Percentiles rank a stretch among this genome's conserved stretches.
These are phyloP conservation scores for Fusarium lyarnte DNA, from an alignment of 2,329 filamentous ascomycete species.

Conservation along the genomic window DNA sequence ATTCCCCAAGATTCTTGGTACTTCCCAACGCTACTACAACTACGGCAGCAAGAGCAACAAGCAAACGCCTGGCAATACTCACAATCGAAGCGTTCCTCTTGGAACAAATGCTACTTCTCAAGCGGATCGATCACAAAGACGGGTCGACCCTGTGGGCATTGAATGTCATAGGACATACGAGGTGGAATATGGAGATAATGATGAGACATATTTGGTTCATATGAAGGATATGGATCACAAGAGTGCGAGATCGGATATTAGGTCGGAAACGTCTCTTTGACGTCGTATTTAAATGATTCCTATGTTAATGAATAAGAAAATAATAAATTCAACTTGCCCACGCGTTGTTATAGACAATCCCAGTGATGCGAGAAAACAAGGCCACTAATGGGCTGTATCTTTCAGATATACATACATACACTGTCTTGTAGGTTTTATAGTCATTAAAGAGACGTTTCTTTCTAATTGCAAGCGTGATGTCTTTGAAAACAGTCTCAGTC, in stretches of 20 bases:
- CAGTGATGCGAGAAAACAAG: not conserved
- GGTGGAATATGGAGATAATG: slow-evolving; percentile 48
- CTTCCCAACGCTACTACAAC: slow-evolving; percentile 45
- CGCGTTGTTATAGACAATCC: not conserved
- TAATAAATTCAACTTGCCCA: not conserved
- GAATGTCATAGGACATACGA: slow-evolving; percentile 48
- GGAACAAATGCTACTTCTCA: slow-evolving; percentile 40
- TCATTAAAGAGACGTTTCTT: not conserved
- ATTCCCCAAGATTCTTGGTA: slow-evolving; percentile 50
- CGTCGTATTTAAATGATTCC: not conserved
- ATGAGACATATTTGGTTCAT: slow-evolving; percentile 47
- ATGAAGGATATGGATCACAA: slow-evolving; percentile 42
- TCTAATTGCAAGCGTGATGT: not conserved
- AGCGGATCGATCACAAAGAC: slow-evolving; percentile 8
- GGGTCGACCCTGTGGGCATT: slow-evolving; percentile 42
- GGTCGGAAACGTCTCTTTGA: slow-evolving; percentile 12
- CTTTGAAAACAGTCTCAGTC: not conserved
- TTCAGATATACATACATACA: fast-evolving
- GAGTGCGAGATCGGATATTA: slow-evolving; percentile 14
- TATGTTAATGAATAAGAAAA: slow-evolving; percentile 2
- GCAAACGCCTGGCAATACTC: slow-evolving; percentile 7
- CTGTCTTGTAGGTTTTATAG: not conserved
- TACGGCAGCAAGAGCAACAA: slow-evolving; percentile 32
- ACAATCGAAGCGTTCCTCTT: slow-evolving; percentile 7
- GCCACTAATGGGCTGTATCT: not conserved